Base-by-base conservation (phyloP, 2,329 filamentous ascomycete species). In the Thyridium curvatum region DNA sequence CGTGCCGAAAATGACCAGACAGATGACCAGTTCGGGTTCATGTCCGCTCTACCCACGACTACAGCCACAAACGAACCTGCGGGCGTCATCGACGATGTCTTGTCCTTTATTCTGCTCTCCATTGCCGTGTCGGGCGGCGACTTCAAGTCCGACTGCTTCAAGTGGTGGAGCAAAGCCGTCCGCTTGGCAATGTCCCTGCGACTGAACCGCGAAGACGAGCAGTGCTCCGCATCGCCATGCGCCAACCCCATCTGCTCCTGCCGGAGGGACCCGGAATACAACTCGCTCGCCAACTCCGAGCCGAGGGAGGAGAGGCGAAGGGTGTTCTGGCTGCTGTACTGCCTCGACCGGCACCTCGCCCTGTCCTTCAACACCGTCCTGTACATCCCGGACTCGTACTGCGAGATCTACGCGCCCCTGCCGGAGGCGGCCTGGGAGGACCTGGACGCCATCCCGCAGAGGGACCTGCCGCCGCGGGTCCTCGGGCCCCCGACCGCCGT, bases 291-390 rank as follows among this genome's bases (percentile, higher is more conserved):
- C 4, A 47, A 51, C 4, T 35, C 65, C 7, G 71, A 74, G 45
- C 61, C 64, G 6, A 57, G 60, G 15, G 69, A 72, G 43, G 69
- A 72, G 48, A 52, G 64, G 4, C 55, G 69, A 4, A 55, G 68
- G 5, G 63, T 66, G 0, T 72, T 70, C 44, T 72, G 69, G 69
- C 52, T 72, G 1, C 46, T 71, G 1, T 72, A 68, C 42, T 59
- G 61, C 17, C 52, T 71, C 6, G 69, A 72, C 41, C 55, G 69
- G 9, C 69, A 72, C 42, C 46, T 72, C 9, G 62, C 65, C 0
- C 52, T 72, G 13, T 71, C 65, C 5, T 71, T 68, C 45, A 72
- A 72, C 44, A 53, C 56, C 3, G 55, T 60, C 3, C 51, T 72
- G 4, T 55, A 57, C 15, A 61, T 74, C 30, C 64, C 64, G 1